Evolutionary conservation across 805 yeast species (phyloP).

Genomic region (Vanderwaltozyma tropicalis): DNA sequence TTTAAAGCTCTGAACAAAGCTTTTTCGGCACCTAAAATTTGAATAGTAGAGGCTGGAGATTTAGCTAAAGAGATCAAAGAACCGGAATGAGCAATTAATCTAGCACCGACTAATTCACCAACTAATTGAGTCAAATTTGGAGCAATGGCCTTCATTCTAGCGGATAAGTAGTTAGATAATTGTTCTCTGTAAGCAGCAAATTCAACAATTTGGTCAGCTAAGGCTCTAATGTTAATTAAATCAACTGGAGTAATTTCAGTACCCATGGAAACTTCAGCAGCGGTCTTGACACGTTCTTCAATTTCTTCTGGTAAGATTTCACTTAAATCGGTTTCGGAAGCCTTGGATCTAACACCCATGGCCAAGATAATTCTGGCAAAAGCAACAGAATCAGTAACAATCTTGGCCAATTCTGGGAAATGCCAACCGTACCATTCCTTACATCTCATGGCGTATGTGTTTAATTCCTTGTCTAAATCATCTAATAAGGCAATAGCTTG

Average conservation of each 20-base stretch:
- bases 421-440: slow-evolving; percentile 99
- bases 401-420: slow-evolving; percentile 98
- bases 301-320: slow-evolving; percentile 86
- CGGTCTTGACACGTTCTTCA: slow-evolving; percentile 79
- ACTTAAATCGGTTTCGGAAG: slow-evolving; percentile 81
- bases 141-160: slow-evolving; percentile 98
- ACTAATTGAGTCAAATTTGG: slow-evolving; percentile 93
- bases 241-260: slow-evolving; percentile 93
- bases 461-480: slow-evolving; percentile 93
- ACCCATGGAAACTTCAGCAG: slow-evolving; percentile 99
- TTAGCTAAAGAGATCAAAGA: slow-evolving; percentile 88
- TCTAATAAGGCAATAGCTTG: slow-evolving; percentile 97
- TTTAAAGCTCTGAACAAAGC: slow-evolving; percentile 97
- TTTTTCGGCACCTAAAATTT: slow-evolving; percentile 97
- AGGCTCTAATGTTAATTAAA: slow-evolving; percentile 73
- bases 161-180: slow-evolving; percentile 76
- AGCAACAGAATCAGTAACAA: slow-evolving; percentile 90
- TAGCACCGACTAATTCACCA: slow-evolving; percentile 97
- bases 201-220: slow-evolving; percentile 94
- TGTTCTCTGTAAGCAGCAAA: slow-evolving; percentile 95
- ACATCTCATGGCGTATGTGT: slow-evolving; percentile 97
- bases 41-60: slow-evolving; percentile 97
- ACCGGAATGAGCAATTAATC: slow-evolving; percentile 96
- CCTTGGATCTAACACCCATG: slow-evolving; percentile 91
- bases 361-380: slow-evolving; percentile 86